Base-by-base conservation (phyloP, 1,284 basidiomycete species). In the Vanrija sp. region DNA sequence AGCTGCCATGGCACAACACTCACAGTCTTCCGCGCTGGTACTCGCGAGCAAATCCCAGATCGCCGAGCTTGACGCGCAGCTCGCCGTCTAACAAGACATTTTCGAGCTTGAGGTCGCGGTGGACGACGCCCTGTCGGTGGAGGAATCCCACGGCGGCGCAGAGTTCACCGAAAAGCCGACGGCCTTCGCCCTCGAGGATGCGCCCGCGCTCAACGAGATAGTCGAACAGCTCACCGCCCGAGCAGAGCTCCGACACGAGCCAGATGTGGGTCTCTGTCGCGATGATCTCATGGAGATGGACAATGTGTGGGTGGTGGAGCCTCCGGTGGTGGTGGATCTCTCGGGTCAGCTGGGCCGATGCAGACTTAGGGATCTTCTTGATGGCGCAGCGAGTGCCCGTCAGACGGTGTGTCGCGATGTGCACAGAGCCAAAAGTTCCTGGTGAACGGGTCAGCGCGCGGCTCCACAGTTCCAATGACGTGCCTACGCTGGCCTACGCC, bases 301-400 rank as follows among this genome's bases (percentile, higher is more conserved):
- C 88, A 67, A 98, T 84, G 69, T 97, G 84, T 0, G 91, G 91
- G 68, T 98, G 95, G 70, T 97, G 95, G 8, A 98, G 83, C 45
- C 92, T 86, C 27, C 96, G 88, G 77, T 98, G 96, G 69, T 98
- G 95, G 69, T 98, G 95, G 54, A 98, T 95, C 77, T 98, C 96
- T 60, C 96, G 84, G 14, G 94, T 98, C 46, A 98, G 82, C 44
- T 89, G 83, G 23, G 91, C 81, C 46, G 91, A 90, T 78, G 90
- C 84, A 53, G 84, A 84, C 76, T 98, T 98, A 36, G 95, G 92
- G 59, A 98, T 92, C 76, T 98, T 94, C 78, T 98, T 98, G 78
- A 98, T 88, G 48, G 95, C 95, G 59, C 97, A 91, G 52, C 89
- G 84, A 45, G 85, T 85, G 3, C 86, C 87, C 2, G 92, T 92